phyloP scores from a whole-genome alignment of 179 eudicot species.

The Vitellaria paradoxa region DNA sequence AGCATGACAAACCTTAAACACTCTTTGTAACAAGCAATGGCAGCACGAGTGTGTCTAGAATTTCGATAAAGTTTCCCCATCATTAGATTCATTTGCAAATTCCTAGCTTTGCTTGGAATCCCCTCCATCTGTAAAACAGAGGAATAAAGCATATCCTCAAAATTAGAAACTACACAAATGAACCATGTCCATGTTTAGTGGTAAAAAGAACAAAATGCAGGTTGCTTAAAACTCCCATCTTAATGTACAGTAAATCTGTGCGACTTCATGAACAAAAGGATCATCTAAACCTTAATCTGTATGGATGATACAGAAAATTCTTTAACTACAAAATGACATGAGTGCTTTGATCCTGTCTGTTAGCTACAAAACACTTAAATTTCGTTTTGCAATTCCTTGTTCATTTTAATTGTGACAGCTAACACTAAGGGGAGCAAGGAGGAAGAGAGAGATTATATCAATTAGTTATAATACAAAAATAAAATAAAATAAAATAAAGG shows the following conservation, averaged over 20 bases:
- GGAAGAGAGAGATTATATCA: background rate
- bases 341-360: background rate
- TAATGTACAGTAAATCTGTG: background rate
- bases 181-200: background rate
- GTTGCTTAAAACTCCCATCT: background rate
- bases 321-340: background rate
- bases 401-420: background rate
- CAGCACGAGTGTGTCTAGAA: slow-evolving; percentile 78
- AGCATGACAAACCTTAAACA: slow-evolving; percentile 71
- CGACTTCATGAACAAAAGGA: background rate
- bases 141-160: slow-evolving; percentile 3
- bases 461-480: background rate
- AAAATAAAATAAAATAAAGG: too few relatives aligned
- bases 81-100: slow-evolving; percentile 78
- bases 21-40: slow-evolving; percentile 82
- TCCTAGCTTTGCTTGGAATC: slow-evolving; percentile 76
- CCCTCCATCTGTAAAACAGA: slow-evolving; percentile 73
- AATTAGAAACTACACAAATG: slow-evolving; percentile 2
- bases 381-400: background rate
- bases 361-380: background rate
- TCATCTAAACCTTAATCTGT: background rate
- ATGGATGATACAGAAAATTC: background rate
- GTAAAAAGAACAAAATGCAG: background rate
- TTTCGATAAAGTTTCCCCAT: slow-evolving; percentile 88
- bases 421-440: background rate